These are phyloP conservation scores for Nitzschia sp. DNA, from an alignment of 108 stramenopile genomes.

Conservation along the genomic window DNA sequence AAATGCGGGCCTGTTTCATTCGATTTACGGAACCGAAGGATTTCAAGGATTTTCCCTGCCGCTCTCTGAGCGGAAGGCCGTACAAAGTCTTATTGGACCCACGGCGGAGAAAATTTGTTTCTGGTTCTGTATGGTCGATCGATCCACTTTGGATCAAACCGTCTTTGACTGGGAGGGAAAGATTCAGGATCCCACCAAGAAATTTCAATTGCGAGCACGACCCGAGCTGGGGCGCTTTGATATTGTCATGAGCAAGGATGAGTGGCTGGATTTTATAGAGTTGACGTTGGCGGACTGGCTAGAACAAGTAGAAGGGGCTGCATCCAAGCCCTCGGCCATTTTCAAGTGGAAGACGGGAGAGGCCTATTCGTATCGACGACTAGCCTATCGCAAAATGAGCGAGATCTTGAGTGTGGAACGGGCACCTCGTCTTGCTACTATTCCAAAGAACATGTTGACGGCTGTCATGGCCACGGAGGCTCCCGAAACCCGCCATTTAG, in stretches of 20 bases:
- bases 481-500: constrained; percentile 52
- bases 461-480: constrained; percentile 60
- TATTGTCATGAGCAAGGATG: constrained; percentile 54
- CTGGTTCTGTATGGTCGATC: constrained; percentile 82
- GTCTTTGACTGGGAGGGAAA: constrained; percentile 47
- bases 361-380: constrained; percentile 71
- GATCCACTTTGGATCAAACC: constrained; percentile 65
- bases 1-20: constrained; percentile 76
- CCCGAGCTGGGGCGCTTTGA: constrained; percentile 75
- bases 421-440: constrained; percentile 30
- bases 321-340: constrained; percentile 41
- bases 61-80: constrained; percentile 48
- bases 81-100: constrained; percentile 57
- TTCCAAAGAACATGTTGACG: constrained; percentile 34
- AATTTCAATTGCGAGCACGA: constrained; percentile 48
- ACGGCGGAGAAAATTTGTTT: constrained; percentile 69
- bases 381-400: constrained; percentile 68
- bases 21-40: constrained; percentile 81
- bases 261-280: constrained; percentile 79
- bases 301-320: constrained; percentile 80
- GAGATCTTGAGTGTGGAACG: constrained; percentile 55
- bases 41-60: constrained; percentile 78
- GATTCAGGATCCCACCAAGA: not conserved
- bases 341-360: constrained; percentile 75
- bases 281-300: constrained; percentile 78